Evolutionary conservation across 2,329 filamentous ascomycete genomes (phyloP).

Genomic region (Ceratocystis destructans): DNA sequence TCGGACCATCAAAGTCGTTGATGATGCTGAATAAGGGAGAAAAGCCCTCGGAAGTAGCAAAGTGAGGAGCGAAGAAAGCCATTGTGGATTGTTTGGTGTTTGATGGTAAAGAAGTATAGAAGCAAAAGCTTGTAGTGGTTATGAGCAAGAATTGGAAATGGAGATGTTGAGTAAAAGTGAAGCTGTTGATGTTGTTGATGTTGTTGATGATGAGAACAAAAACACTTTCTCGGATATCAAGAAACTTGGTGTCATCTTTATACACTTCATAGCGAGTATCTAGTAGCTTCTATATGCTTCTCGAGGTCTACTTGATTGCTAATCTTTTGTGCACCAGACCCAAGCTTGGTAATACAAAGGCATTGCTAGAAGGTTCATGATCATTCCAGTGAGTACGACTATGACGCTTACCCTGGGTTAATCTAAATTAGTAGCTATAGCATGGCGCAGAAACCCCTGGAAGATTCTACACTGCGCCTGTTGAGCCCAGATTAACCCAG

Average conservation of each 20-base stretch:
- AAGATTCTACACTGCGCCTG: background rate
- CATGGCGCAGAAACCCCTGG: background rate
- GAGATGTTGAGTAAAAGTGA: conserved; percentile 5
- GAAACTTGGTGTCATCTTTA: conserved; percentile 1
- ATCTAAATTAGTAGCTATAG: background rate
- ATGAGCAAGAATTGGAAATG: background rate
- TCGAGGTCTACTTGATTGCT: background rate
- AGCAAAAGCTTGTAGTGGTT: background rate
- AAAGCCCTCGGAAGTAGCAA: conserved; percentile 40
- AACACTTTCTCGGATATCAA: background rate
- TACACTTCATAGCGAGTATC: conserved; percentile 3
- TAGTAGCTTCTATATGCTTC: conserved; percentile 8
- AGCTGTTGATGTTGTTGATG: conserved; percentile 16
- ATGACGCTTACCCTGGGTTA: background rate
- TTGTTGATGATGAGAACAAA: conserved; percentile 10
- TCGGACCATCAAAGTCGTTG: conserved; percentile 42
- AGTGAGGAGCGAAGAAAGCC: conserved; percentile 45
- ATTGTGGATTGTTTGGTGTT: conserved; percentile 32
- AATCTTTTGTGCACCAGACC: background rate
- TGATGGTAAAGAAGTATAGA: conserved; percentile 12
- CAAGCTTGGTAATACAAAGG: background rate
- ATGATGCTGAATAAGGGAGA: conserved; percentile 50
- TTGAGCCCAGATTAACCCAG: no score
- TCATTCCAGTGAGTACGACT: background rate
- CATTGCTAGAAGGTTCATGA: background rate